Conservation (phyloP, 208 protist species). For the Leishmania martiniquensis region DNA sequence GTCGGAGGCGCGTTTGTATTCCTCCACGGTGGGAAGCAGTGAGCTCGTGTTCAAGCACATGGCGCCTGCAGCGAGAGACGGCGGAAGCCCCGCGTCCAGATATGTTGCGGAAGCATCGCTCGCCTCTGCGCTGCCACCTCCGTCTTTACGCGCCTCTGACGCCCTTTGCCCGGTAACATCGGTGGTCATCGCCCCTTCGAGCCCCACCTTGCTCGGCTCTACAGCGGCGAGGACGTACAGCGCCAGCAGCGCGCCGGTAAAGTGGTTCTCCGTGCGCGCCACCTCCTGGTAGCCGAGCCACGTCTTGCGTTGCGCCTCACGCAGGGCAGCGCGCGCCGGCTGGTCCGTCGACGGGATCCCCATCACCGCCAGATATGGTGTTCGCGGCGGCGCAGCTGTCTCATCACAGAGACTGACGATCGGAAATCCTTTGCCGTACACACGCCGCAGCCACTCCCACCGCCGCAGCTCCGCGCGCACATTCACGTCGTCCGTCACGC, state of each 20-base stretch:
- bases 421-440: conserved; percentile 7
- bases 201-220: background rate
- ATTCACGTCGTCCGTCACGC: conserved; percentile 30
- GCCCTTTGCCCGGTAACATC: too few species aligned
- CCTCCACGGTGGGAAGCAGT: too few species aligned
- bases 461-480: conserved; percentile 4
- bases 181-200: background rate
- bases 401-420: background rate
- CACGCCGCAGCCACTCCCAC: conserved; percentile 26
- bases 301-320: conserved; percentile 42
- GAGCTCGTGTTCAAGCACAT: too few species aligned
- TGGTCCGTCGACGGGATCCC: conserved; percentile 54
- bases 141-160: too few species aligned
- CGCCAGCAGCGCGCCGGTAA: conserved; percentile 27
- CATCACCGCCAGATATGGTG: conserved; percentile 35
- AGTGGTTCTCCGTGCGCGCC: conserved; percentile 39
- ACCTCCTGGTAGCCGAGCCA: conserved; percentile 48
- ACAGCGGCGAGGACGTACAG: conserved; percentile 34
- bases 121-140: too few species aligned
- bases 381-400: background rate
- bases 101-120: too few species aligned
- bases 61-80: too few species aligned
- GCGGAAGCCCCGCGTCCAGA: too few species aligned
- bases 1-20: too few species aligned
- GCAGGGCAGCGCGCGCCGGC: conserved; percentile 18